Conservation (phyloP, 805 yeast species). For the Starmerella asiatica region DNA sequence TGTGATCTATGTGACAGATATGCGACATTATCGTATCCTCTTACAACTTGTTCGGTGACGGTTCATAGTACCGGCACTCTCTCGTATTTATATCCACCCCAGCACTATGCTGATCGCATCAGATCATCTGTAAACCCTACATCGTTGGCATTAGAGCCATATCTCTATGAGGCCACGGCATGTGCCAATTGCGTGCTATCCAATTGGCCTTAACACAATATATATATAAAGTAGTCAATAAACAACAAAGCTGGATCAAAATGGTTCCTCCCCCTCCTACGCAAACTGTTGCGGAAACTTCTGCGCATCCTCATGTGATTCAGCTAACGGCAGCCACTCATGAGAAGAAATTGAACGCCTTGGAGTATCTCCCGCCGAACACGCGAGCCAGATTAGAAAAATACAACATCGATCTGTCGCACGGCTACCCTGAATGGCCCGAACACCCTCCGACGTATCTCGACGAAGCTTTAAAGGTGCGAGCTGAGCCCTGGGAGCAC, state of each 20-base stretch:
- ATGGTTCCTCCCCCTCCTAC: neutral
- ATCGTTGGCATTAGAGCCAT: too few relatives aligned
- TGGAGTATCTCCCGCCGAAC: conserved; percentile 20
- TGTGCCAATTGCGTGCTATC: neutral
- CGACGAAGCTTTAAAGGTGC: conserved; percentile 32
- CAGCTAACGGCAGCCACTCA: neutral
- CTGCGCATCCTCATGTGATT: neutral
- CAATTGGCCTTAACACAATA: neutral
- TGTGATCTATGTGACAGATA: too few relatives aligned
- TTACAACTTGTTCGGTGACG: too few relatives aligned
- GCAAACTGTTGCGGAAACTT: neutral
- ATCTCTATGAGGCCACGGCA: neutral
- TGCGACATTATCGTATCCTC: too few relatives aligned
- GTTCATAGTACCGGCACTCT: too few relatives aligned
- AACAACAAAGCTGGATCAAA: too few relatives aligned
- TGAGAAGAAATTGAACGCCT: neutral
- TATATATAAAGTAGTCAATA: neutral
- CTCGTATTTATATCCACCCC: too few relatives aligned
- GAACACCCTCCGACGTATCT: conserved; percentile 29
- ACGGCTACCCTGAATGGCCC: conserved; percentile 34
- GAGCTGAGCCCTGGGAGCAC: conserved; percentile 27
- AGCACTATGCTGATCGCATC: too few relatives aligned
- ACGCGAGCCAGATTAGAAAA: conserved; percentile 27
- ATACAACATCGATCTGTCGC: conserved; percentile 29
- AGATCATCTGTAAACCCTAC: too few relatives aligned